Percentiles rank a stretch among this genome's conserved stretches.
phyloP scores from a whole-genome alignment of 208 protist species.

The Trypanosoma avium region DNA sequence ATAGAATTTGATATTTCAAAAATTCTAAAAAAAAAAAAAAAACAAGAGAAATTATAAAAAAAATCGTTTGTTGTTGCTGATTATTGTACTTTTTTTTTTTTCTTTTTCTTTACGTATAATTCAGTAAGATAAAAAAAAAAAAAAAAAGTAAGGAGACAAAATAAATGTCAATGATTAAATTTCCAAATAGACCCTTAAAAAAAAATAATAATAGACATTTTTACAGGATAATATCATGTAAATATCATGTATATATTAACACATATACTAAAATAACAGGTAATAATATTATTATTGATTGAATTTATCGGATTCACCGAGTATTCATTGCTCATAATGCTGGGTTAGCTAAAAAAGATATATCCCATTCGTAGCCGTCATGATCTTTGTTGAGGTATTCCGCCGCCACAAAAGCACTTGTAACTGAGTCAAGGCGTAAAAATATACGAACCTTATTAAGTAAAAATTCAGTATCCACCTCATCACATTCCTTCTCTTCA shows the following conservation, averaged over 20 bases:
- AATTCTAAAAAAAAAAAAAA: neutral
- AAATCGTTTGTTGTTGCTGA: too few species aligned
- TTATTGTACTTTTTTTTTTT: conserved; percentile 14
- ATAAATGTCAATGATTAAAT: too few species aligned
- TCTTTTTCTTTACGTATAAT: neutral
- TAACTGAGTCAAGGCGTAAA: conserved; percentile 83
- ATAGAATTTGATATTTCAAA: too few species aligned
- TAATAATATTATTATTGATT: too few species aligned
- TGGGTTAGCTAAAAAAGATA: conserved; percentile 78
- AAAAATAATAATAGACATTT: neutral
- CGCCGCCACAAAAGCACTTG: conserved; percentile 77
- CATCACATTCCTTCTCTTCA: conserved; percentile 7
- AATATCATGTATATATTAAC: too few species aligned
- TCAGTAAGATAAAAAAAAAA: conserved; percentile 16
- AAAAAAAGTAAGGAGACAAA: conserved; percentile 20
- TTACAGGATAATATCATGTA: too few species aligned
- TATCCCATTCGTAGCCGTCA: conserved; percentile 27
- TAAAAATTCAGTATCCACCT: conserved; percentile 17
- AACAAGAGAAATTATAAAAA: neutral
- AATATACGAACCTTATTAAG: conserved; percentile 64
- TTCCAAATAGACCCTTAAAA: too few species aligned
- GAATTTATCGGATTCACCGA: too few species aligned
- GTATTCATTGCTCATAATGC: too few species aligned
- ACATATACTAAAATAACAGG: too few species aligned
- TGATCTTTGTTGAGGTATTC: too few species aligned